Evolutionary conservation across 495 filamentous ascomycete species (phyloP).

Genomic region (Entonaema liquescens): DNA sequence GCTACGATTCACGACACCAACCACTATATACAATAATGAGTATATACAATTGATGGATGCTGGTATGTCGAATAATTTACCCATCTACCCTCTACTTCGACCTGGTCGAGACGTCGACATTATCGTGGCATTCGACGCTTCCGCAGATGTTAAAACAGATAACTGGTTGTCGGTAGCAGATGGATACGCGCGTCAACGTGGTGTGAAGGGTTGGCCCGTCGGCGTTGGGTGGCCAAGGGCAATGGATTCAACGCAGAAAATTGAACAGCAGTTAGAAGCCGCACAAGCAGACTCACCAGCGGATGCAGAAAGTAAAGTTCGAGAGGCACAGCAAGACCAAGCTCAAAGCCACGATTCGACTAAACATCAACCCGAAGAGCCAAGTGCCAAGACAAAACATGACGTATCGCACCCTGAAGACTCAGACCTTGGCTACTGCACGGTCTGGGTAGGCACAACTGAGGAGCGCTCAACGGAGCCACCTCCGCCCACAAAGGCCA

Average conservation of each 20-base stretch:
- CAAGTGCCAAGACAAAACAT: slow-evolving; percentile 34
- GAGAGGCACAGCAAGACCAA: slow-evolving; percentile 65
- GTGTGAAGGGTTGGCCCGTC: slow-evolving; percentile 91
- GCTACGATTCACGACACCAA: slow-evolving; percentile 76
- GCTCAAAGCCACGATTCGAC: slow-evolving; percentile 39
- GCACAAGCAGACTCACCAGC: slow-evolving; percentile 68
- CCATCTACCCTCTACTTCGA: slow-evolving; percentile 90
- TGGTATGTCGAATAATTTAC: slow-evolving; percentile 97
- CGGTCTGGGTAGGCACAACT: slow-evolving; percentile 90
- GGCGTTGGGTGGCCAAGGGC: slow-evolving; percentile 87
- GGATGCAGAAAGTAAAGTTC: slow-evolving; percentile 69
- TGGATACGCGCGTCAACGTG: slow-evolving; percentile 87
- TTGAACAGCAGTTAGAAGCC: slow-evolving; percentile 70
- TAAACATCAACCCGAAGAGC: slow-evolving; percentile 37
- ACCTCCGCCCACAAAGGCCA: slow-evolving; percentile 70
- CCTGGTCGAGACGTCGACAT: slow-evolving; percentile 89
- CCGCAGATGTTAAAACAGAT: slow-evolving; percentile 81
- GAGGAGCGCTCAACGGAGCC: slow-evolving; percentile 68
- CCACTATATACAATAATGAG: slow-evolving; percentile 71
- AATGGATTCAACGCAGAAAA: slow-evolving; percentile 60
- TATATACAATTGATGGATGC: slow-evolving; percentile 94
- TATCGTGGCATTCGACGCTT: slow-evolving; percentile 88
- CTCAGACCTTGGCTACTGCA: slow-evolving; percentile 83
- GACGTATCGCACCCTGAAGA: slow-evolving; percentile 52
- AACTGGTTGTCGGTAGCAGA: slow-evolving; percentile 95